phyloP scores from a whole-genome alignment of 108 stramenopile genomes.

The Chaetoceros muelleri region DNA sequence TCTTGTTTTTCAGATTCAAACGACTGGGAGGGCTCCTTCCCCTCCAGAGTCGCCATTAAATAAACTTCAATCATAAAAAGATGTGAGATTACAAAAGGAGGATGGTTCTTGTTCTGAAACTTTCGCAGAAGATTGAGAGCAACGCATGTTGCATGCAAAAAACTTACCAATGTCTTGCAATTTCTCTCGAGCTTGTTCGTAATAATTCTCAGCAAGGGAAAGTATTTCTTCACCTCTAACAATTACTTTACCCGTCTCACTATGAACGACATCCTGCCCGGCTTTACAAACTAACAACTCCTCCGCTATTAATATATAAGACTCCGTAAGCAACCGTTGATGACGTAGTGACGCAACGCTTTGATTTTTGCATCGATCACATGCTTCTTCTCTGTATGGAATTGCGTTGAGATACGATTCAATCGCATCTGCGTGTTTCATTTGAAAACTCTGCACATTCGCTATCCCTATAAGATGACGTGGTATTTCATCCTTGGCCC shows the following conservation, averaged over 20 bases:
- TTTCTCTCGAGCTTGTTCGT: conserved; percentile 56
- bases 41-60: conserved; percentile 47
- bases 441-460: conserved; percentile 37
- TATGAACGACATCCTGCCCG: conserved; percentile 48
- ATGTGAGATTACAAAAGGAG: neutral
- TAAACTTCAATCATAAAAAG: conserved; percentile 38
- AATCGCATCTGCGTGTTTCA: conserved; percentile 53
- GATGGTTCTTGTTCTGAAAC: neutral
- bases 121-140: neutral
- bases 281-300: conserved; percentile 51
- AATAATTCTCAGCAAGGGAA: conserved; percentile 60
- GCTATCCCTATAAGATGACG: conserved; percentile 55
- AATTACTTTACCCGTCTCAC: conserved; percentile 39
- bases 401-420: conserved; percentile 64
- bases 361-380: conserved; percentile 5
- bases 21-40: conserved; percentile 13
- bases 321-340: conserved; percentile 47
- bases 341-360: conserved; percentile 29
- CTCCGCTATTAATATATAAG: conserved; percentile 57
- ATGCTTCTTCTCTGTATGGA: conserved; percentile 33
- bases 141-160: neutral
- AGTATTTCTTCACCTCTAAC: conserved; percentile 49
- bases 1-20: conserved; percentile 61
- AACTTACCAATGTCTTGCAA: conserved; percentile 34
- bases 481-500: conserved; percentile 46